Base-by-base conservation (phyloP, 495 filamentous ascomycete genomes). In the Chaetomium fimeti region DNA sequence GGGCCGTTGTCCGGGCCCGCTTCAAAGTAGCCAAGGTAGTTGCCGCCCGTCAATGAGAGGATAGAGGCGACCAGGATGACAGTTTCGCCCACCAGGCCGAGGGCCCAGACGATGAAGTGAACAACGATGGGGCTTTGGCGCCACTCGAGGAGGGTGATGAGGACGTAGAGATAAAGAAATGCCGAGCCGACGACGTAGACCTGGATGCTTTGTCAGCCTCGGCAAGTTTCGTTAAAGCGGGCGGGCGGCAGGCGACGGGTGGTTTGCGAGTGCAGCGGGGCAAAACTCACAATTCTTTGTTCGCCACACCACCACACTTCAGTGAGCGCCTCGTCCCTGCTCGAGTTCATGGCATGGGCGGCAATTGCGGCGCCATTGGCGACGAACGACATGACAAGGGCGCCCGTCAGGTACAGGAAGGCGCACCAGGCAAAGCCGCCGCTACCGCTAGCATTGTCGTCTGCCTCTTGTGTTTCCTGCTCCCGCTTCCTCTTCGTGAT, bases 281-380 rank as follows among this genome's bases (percentile, higher is more conserved):
- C 16, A 32, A 12, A 22, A 83, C 90, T 78, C 87, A 98, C 93
- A 73, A 89, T 89, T 61, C 87, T 84, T 32, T 89, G 81, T 76
- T 96, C 86, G 29, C 91, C 91, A 72, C 91, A 94, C 94, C 93
- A 97, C 92, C 93, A 97, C 47, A 22, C 58, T 25, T 45, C 48
- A 5, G 43, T 59, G 12, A 22, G 7, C 0, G 51, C 67, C 16
- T 36, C 25, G 28, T 25, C 27, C 11, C 85, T 80, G 66, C 89
- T 80, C 29, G 88, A 68, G 18, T 82, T 66, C 62, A 96, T 79
- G 63, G 91, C 89, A 81, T 92, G 94, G 60, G 84, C 61, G 52
- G 94, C 85, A 68, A 95, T 87, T 69, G 90, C 87, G 54, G 79
- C 80, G 47, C 88, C 85, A 76, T 92, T 91, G 52, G 79, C 89